Base-by-base conservation (phyloP, 2,329 filamentous ascomycete species). In the Alternaria alternata region DNA sequence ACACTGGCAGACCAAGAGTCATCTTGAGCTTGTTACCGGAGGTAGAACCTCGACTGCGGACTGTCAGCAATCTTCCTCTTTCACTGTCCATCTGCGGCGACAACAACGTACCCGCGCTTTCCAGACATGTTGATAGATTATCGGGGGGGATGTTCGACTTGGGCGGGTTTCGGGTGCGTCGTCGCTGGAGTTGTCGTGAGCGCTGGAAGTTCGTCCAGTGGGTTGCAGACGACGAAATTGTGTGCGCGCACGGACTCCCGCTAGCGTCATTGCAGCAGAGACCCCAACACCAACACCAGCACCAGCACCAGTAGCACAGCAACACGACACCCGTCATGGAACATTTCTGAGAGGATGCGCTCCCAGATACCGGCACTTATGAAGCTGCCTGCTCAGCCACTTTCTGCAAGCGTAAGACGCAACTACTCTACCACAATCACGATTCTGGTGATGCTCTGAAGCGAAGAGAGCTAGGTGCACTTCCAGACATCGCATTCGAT, bases 1-100 rank as follows among this genome's bases (percentile, higher is more conserved):
- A 97, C 94, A 97, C 93, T 86, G 95, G 95, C 80, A 99, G 93
- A 97, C 93, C 95, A 85, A 99, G 93, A 84, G 95, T 97, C 95
- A 99, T 99, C 92, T 97, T 98, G 81, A 98, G 92, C 92, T 99
- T 99, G 92, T 96, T 96, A 89, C 95, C 95, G 81, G 94, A 91
- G 88, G 93, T 91, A 91, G 91, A 92, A 89, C 93, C 86, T 80
- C 87, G 85, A 82, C 86, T 87, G 73, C 74, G 36, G 48, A 26
- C 41, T 55, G 65, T 78, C 70, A 79, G 74, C 70, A 54, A 12
- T 20, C 38, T 54, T 46, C 36, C 48, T 36, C 43, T 28, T 1
- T 6, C 36, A 39, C 4, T 7, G 36, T n/a, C 36, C 14, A 34
- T 11, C 46, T 28, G 30, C 16, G 28, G 28, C 39, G 12, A 22